Evolutionary conservation across 2,329 filamentous ascomycete genomes (phyloP).

Genomic region (Coniochaeta pulveracea): DNA sequence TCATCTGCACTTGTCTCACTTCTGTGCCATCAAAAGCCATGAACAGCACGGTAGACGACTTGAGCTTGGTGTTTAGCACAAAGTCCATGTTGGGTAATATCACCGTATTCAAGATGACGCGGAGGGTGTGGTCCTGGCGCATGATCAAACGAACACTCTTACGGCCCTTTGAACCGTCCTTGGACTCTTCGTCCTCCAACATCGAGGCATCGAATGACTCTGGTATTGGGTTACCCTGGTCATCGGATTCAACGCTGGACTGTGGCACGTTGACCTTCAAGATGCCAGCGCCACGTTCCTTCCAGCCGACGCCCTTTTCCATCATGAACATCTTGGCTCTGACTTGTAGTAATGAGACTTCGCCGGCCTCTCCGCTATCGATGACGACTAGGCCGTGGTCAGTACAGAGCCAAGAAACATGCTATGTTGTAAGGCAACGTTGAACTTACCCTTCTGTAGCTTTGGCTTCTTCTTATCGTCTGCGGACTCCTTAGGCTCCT

Average conservation of each 20-base stretch:
- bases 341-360: conserved; percentile 62
- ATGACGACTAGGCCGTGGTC: conserved; percentile 40
- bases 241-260: conserved; percentile 42
- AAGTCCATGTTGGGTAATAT: conserved; percentile 72
- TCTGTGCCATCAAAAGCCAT: conserved; percentile 49
- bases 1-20: conserved; percentile 46
- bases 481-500: conserved; percentile 32
- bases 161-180: conserved; percentile 11
- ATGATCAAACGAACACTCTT: conserved; percentile 68
- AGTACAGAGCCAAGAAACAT: conserved; percentile 1
- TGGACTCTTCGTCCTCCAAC: conserved; percentile 31
- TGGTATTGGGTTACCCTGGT: conserved; percentile 34
- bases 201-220: conserved; percentile 44
- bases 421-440: not conserved
- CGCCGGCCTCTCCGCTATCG: conserved; percentile 79
- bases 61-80: conserved; percentile 63
- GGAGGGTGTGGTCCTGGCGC: conserved; percentile 80
- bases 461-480: conserved; percentile 56
- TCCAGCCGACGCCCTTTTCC: conserved; percentile 65
- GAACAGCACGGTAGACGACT: conserved; percentile 57
- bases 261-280: conserved; percentile 73
- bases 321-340: conserved; percentile 81
- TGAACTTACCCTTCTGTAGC: conserved; percentile 57
- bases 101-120: conserved; percentile 76
- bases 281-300: conserved; percentile 75